A percentile compares a stretch with the other conserved stretches of the same genome.
These are phyloP conservation scores for Ceratonia siliqua DNA, from an alignment of 306 rosid genomes.

Conservation along the genomic window DNA sequence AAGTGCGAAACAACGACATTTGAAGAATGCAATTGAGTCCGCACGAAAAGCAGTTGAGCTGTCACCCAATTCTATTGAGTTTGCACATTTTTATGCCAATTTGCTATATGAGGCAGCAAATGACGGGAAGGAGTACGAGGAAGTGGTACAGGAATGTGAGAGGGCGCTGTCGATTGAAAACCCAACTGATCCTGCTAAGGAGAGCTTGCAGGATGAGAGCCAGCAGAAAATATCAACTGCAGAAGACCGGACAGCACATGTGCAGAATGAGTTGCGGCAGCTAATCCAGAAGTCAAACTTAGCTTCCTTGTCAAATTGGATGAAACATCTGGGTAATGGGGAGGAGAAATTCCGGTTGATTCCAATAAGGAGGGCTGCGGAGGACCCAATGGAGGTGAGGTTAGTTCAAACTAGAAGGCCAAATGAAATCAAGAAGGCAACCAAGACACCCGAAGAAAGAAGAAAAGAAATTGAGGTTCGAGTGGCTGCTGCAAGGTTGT, in stretches of 20 bases:
- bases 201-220: conserved; percentile 61
- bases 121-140: conserved; percentile 60
- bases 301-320: conserved; percentile 56
- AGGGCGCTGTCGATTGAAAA: conserved; percentile 50
- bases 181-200: conserved; percentile 63
- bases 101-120: conserved; percentile 62
- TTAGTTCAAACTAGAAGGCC: conserved; percentile 60
- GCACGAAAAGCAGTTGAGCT: conserved; percentile 57
- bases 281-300: conserved; percentile 61
- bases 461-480: conserved; percentile 72
- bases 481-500: conserved; percentile 69
- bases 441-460: conserved; percentile 63
- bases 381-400: conserved; percentile 69
- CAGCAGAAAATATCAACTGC: conserved; percentile 49
- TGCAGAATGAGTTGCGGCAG: conserved; percentile 58
- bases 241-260: conserved; percentile 45
- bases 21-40: conserved; percentile 59
- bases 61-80: conserved; percentile 62
- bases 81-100: conserved; percentile 58
- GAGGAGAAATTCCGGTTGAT: conserved; percentile 59
- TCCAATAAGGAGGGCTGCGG: conserved; percentile 54
- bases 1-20: conserved; percentile 50
- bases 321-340: conserved; percentile 64
- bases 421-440: conserved; percentile 68
- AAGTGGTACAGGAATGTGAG: conserved; percentile 58